These are phyloP conservation scores for Botrytis galanthina DNA, from an alignment of 2,329 filamentous ascomycete genomes.

Conservation along the genomic window DNA sequence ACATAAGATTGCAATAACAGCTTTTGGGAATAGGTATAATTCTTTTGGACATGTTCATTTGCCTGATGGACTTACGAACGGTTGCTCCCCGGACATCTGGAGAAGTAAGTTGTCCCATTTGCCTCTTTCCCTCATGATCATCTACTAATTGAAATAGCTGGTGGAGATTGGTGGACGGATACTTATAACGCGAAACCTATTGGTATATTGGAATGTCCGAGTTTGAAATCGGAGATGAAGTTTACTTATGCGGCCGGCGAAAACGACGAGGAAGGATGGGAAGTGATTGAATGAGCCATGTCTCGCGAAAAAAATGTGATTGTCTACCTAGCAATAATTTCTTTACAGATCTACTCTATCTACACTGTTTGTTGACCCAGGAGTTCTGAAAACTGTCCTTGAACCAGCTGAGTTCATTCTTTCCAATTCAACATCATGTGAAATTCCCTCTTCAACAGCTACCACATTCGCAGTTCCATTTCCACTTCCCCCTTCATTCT, in stretches of 20 bases:
- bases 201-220: slow-evolving; percentile 25
- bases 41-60: slow-evolving; percentile 36
- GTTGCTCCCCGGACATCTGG: slow-evolving; percentile 30
- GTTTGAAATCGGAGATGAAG: background rate
- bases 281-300: background rate
- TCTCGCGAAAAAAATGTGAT: background rate
- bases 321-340: background rate
- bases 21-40: slow-evolving; percentile 37
- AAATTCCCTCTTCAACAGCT: slow-evolving; percentile 21
- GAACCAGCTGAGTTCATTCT: slow-evolving; percentile 59
- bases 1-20: slow-evolving; percentile 31
- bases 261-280: slow-evolving; percentile 1
- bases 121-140: background rate
- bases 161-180: slow-evolving; percentile 32
- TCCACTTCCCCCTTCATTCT: slow-evolving; percentile 13
- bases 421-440: slow-evolving; percentile 44
- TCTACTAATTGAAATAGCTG: slow-evolving; percentile 20
- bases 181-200: slow-evolving; percentile 27
- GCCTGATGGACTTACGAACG: slow-evolving; percentile 28
- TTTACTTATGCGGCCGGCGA: background rate
- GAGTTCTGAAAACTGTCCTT: slow-evolving; percentile 54
- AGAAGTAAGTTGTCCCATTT: slow-evolving; percentile 28
- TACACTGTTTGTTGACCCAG: slow-evolving; percentile 39
- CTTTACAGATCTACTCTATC: background rate
- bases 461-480: background rate